phyloP scores from a whole-genome alignment of 1,139 yeast species.

The Geotrichum europaeum region DNA sequence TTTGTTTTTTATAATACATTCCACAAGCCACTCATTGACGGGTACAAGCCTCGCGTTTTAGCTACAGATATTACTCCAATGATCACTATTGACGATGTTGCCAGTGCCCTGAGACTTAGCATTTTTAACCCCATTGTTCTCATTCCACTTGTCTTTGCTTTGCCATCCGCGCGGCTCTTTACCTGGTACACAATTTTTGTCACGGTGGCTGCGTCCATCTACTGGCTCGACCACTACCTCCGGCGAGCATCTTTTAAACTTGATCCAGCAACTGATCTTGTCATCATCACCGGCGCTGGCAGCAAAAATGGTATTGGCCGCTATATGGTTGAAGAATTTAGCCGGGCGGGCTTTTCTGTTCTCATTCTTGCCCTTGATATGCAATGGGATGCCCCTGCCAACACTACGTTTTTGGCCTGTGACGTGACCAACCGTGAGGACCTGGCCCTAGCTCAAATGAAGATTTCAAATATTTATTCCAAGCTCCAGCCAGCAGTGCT shows the following conservation, averaged over 20 bases:
- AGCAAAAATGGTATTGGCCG: conserved; percentile 49
- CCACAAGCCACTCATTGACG: too few relatives aligned
- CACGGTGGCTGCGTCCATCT: background rate
- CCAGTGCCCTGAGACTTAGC: background rate
- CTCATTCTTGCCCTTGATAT: conserved; percentile 55
- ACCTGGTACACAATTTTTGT: conserved; percentile 29
- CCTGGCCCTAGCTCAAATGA: conserved; percentile 29
- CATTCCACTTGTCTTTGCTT: background rate
- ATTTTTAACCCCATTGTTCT: background rate
- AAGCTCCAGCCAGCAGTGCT: conserved; percentile 39
- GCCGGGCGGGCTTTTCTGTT: conserved; percentile 34
- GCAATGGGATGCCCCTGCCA: conserved; percentile 32
- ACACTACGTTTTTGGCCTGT: conserved; percentile 40
- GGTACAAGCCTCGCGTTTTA: background rate
- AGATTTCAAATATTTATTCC: background rate
- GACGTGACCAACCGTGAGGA: conserved; percentile 44
- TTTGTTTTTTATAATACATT: too few relatives aligned
- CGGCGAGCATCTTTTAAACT: conserved; percentile 22
- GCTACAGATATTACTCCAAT: background rate
- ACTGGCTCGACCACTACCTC: conserved; percentile 1
- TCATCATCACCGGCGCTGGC: conserved; percentile 62
- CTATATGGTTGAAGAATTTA: conserved; percentile 39
- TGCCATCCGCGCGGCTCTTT: background rate
- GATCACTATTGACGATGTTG: background rate
- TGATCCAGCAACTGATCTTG: conserved; percentile 29